Base-by-base conservation (phyloP, 2,329 filamentous ascomycete genomes). In the Xylariaceae sp. region DNA sequence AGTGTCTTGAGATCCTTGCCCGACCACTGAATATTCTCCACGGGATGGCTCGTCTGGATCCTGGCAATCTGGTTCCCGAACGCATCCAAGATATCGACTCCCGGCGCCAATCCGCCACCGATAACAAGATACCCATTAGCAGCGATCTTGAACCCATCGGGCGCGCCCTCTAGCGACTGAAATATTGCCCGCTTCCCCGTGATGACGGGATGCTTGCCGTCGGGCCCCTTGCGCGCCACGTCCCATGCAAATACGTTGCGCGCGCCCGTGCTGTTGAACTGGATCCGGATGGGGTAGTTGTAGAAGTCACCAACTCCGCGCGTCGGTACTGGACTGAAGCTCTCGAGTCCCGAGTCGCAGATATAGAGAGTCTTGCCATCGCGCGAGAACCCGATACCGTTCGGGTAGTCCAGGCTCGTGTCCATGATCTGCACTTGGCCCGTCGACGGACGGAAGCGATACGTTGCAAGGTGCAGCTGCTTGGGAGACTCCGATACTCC, bases 11-110 rank as follows among this genome's bases (percentile, higher is more conserved):
- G 47, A n/a, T 75, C 69, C 6, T 68, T 62, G 0, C 75, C 75
- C 2, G 71, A 73, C 75, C 74, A 78, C 41, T 72, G 74, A 60
- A 78, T 74, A 61, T 78, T 78, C 67, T 77, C 72, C 47, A 77
- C 76, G 2, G 73, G 72, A 59, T 73, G 76, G 57, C 74, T 75
- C n/a, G 75, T 77, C 67, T 77, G 73, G 9, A 77, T 71, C 11
- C 69, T 69, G 51, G 75, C 63, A 23, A 78, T 65, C 61, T 76
- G 65, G 47, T 71, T 68, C 0, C 76, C 76, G 41, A 66, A 62
- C 35, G 66, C 64, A 61, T 77, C 75, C 23, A 77, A 53, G 13
- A 79, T 67, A 66, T 77, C 74, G 4, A 77, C 72, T 2, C 76
- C 74, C 10, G 73, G 65, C n/a, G 66, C 76, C 18, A 55, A 34